Evolutionary conservation across 2,329 filamentous ascomycete species (phyloP), one percentile per base, ranked within the genome.

Genomic region (Exophiala alcalophila): DNA sequence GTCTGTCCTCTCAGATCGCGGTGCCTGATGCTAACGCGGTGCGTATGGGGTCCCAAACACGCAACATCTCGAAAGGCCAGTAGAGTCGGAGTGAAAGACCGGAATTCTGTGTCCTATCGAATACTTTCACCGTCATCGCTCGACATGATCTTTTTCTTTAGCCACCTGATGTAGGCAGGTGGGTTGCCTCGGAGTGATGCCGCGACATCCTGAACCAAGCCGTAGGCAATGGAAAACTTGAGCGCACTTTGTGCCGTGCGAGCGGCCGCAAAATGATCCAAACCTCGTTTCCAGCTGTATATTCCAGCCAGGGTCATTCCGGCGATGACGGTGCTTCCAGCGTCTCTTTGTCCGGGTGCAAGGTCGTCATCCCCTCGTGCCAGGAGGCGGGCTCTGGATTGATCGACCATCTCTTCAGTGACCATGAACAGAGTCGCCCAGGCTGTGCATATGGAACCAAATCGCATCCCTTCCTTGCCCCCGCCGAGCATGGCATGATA

Each of bases 381-480:
- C 59, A 94, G 91, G 31, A 84, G 70, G 29, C 57, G 45, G 29
- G 77, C 76, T 35, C 81, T 73, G 54, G 81, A 82, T 4, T 81
- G 73, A 66, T 96, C 90, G 36, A 95, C 82, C 42, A 86, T 82
- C 64, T 91, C 86, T 69, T 97, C 92, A 34, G 92, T 78, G 5
- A 81, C 72, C 58, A 94, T 83, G 59, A 94, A 92, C 35, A 84
- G 69, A 12, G 79, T 76, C 2, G 80, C 85, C 77, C 90, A 90
- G 31, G 84, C 69, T 4, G 79, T 78, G 4, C 94, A 73, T 54
- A 77, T 81, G 21, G 69, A 62, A 1, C 84, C 89, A 74, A 92
- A 86, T 53, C 77, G 81, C 35, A 87, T 57, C 0, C 88, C 92
- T 59, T 94, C 88, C 38, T 79, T 79, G 12, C 94, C 70, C 1